These are phyloP conservation scores for Syncephalastrum contaminatum DNA, from an alignment of 371 early-diverging fungal species.

Conservation along the genomic window DNA sequence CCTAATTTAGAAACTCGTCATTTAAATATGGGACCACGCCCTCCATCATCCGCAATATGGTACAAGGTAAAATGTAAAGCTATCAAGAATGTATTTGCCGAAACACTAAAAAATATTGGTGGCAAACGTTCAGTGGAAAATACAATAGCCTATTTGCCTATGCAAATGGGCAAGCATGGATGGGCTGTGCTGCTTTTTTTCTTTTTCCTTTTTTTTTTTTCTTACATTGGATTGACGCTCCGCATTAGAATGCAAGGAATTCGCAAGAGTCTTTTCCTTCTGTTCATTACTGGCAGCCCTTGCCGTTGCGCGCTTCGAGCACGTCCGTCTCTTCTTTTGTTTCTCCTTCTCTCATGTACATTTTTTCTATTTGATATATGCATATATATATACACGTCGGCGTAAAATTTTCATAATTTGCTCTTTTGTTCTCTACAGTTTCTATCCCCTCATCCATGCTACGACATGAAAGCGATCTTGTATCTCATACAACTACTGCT, in stretches of 20 bases:
- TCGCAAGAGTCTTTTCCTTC: constrained; percentile 13
- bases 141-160: background rate
- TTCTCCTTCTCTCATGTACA: constrained; percentile 1
- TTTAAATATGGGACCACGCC: too few relatives aligned
- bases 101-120: background rate
- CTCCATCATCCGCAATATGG: too few relatives aligned
- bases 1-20: too few relatives aligned
- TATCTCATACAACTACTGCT: background rate
- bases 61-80: background rate
- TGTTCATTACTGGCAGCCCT: constrained; percentile 6
- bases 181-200: constrained; percentile 7
- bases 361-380: constrained; percentile 1
- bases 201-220: constrained; percentile 9
- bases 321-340: constrained; percentile 15
- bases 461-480: background rate
- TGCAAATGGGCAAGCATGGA: too few relatives aligned
- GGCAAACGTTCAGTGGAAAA: background rate
- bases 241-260: constrained; percentile 5
- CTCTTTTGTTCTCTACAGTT: background rate
- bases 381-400: background rate
- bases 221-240: constrained; percentile 1
- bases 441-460: background rate
- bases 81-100: background rate
- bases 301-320: constrained; percentile 5
- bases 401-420: constrained; percentile 1